Evolutionary conservation across 2,329 filamentous ascomycete species (phyloP).

Genomic region (Trichophyton verrucosum): DNA sequence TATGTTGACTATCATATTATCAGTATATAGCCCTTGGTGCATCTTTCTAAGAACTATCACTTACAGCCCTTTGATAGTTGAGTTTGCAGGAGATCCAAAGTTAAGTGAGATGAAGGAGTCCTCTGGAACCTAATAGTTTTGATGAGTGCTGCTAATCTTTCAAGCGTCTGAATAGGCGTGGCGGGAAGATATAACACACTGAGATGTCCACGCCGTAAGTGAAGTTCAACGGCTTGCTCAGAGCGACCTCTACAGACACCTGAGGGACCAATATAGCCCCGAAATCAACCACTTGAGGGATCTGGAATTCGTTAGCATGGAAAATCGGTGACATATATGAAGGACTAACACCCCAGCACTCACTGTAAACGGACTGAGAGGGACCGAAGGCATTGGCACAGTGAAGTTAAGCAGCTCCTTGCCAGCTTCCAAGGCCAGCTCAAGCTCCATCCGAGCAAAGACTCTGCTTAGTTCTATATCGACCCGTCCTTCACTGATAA

Average conservation of each 20-base stretch:
- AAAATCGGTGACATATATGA: neutral
- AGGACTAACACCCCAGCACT: neutral
- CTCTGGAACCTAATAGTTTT: neutral
- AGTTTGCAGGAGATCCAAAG: neutral
- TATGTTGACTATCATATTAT: slow-evolving; percentile 10
- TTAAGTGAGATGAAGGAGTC: neutral
- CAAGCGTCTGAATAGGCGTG: too few relatives aligned
- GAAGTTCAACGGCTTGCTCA: slow-evolving; percentile 12
- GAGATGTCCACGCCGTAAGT: slow-evolving; percentile 16
- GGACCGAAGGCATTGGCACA: slow-evolving; percentile 14
- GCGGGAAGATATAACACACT: slow-evolving; percentile 3
- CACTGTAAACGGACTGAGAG: slow-evolving; percentile 16
- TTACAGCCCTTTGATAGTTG: neutral
- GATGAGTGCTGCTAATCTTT: neutral
- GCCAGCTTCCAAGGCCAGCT: slow-evolving; percentile 10
- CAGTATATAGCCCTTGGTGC: neutral
- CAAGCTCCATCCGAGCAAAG: slow-evolving; percentile 16
- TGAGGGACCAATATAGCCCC: slow-evolving; percentile 13
- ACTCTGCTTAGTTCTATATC: slow-evolving; percentile 13
- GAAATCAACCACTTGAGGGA: slow-evolving; percentile 15
- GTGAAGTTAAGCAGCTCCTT: slow-evolving; percentile 12
- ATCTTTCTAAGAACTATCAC: neutral
- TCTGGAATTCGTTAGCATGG: slow-evolving; percentile 9
- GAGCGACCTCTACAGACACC: slow-evolving; percentile 9
- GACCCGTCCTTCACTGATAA: slow-evolving; percentile 15